Percentiles rank a stretch among this genome's conserved stretches.
phyloP scores from a whole-genome alignment of 2,329 filamentous ascomycete species.

The Stemphylium lycopersici region DNA sequence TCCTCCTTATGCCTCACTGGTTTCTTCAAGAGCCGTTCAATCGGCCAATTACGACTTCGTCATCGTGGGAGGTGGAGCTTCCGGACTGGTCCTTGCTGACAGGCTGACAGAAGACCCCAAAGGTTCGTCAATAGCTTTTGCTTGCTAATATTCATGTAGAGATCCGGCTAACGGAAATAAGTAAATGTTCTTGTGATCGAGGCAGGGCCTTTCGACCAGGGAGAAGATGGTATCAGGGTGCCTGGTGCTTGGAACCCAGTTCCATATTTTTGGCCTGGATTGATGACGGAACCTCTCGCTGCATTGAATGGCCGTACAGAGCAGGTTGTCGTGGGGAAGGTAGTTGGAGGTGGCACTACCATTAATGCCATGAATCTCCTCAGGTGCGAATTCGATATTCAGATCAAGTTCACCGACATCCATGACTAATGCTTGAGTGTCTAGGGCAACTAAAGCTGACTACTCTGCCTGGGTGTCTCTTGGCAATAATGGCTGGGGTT shows the following conservation, averaged over 20 bases:
- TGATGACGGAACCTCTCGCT: slow-evolving; percentile 26
- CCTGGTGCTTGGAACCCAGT: slow-evolving; percentile 30
- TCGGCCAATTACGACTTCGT: slow-evolving; percentile 30
- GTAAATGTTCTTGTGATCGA: slow-evolving; percentile 39
- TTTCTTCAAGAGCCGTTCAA: neutral
- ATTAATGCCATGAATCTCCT: slow-evolving; percentile 47
- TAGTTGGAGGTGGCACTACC: slow-evolving; percentile 43
- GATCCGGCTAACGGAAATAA: neutral
- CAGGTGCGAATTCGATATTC: neutral
- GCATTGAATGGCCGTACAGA: slow-evolving; percentile 23
- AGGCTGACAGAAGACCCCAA: slow-evolving; percentile 32
- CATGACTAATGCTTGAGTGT: neutral
- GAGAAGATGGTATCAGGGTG: slow-evolving; percentile 29
- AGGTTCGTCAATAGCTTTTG: slow-evolving; percentile 3
- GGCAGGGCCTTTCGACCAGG: slow-evolving; percentile 32
- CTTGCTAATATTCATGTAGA: neutral
- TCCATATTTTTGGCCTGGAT: slow-evolving; percentile 30
- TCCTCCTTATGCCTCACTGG: neutral
- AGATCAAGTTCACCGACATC: neutral
- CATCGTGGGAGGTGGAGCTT: slow-evolving; percentile 33
- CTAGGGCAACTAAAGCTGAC: slow-evolving; percentile 12
- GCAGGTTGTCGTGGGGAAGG: slow-evolving; percentile 27
- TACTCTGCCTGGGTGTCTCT: slow-evolving; percentile 62
- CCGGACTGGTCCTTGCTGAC: slow-evolving; percentile 35
- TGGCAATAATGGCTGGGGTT: slow-evolving; percentile 64